Conservation (phyloP, 495 filamentous ascomycete genomes). For the Sporormia fimetaria region DNA sequence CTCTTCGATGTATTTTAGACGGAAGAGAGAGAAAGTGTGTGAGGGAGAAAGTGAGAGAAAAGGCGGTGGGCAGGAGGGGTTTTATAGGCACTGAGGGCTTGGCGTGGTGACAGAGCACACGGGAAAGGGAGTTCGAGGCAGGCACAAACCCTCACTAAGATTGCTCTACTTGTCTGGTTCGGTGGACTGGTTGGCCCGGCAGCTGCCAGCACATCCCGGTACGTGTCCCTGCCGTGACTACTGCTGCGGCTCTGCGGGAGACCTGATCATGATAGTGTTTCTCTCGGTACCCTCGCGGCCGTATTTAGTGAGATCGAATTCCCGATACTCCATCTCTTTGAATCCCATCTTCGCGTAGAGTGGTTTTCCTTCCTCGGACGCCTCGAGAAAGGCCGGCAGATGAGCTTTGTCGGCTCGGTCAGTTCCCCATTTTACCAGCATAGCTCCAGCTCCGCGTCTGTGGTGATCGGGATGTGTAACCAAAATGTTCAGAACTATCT, state of each 20-base stretch:
- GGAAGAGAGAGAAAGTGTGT: too few relatives aligned
- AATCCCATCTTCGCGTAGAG: slow-evolving; percentile 21
- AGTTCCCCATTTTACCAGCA: slow-evolving; percentile 21
- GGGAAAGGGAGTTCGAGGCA: too few relatives aligned
- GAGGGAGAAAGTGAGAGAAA: too few relatives aligned
- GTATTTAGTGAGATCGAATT: slow-evolving; percentile 21
- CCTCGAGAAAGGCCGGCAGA: slow-evolving; percentile 20
- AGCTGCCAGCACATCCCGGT: too few relatives aligned
- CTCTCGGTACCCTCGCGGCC: slow-evolving; percentile 13
- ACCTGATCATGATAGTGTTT: slow-evolving; percentile 19
- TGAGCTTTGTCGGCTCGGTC: slow-evolving; percentile 16
- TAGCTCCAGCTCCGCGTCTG: slow-evolving; percentile 18
- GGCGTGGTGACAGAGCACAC: too few relatives aligned
- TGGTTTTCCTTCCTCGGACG: slow-evolving; percentile 16
- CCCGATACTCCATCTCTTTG: slow-evolving; percentile 5
- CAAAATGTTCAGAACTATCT: slow-evolving; percentile 20
- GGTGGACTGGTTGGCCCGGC: too few relatives aligned
- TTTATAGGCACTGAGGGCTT: too few relatives aligned
- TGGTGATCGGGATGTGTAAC: slow-evolving; percentile 20
- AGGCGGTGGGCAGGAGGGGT: too few relatives aligned
- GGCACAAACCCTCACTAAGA: too few relatives aligned
- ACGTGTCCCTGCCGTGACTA: too few relatives aligned
- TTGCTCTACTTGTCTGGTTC: too few relatives aligned
- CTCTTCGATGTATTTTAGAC: too few relatives aligned
- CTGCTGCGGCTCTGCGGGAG: slow-evolving; percentile 1